Base-by-base conservation (phyloP, 768 basidiomycete genomes). In the Amanita fuliginea region DNA sequence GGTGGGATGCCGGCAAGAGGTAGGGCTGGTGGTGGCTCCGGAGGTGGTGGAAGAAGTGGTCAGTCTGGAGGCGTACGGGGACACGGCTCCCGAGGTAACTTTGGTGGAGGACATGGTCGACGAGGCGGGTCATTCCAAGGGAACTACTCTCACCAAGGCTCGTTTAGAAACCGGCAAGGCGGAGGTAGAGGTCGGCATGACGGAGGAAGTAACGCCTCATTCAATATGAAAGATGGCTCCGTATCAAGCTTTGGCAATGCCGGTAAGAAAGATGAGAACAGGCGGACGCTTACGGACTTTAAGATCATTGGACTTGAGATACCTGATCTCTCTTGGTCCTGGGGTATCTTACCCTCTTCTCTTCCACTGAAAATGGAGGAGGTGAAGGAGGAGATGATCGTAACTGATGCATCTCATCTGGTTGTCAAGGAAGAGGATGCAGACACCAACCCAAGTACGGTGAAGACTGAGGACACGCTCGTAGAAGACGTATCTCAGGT, bases 211-310 rank as follows among this genome's bases (percentile, higher is more conserved):
- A 59, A 57, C 51, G 60, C 61, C 60, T 65, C 57, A n/a, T 68
- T 73, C 60, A 68, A 68, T 51, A 60, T 70, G 41, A 72, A 77
- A 61, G 81, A 86, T 62, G 71, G 72, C 36, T 55, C 69, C 16
- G 58, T 68, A 56, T 69, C 73, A 44, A 74, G 64, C 56, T 65
- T 72, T 58, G 65, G 65, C 42, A 64, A 60, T 53, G 61, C 67
- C 60, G 80, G 82, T 75, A 88, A 88, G 76, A 86, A 84, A 66
- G 86, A 89, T 61, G 88, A 91, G 65, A 85, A 86, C 62, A 79
- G 84, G 60, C 80, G 90, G 59, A 96, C 94, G 26, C 81, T 99
- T 57, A 97, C 93, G 33, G 95, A 98, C 69, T 99, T 99, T 78
- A 90, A 95, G 69, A 92, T 99, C 62, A 74, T 94, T 60, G 93